Base-by-base conservation (phyloP, 768 basidiomycete genomes). In the Boletus patriciae region DNA sequence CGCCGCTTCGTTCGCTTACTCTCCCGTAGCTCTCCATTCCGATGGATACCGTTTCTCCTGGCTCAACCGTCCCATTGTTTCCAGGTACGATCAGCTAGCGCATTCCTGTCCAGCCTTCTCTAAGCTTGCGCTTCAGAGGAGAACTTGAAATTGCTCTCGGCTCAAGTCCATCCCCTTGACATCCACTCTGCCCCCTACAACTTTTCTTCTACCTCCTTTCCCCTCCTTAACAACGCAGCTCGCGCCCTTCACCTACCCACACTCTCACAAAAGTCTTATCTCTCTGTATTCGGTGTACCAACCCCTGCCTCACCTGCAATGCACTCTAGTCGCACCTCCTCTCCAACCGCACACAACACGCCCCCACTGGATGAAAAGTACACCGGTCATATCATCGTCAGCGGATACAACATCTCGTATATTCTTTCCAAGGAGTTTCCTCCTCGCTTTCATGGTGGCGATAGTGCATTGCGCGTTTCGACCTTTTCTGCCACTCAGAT, bases 111-210 rank as follows among this genome's bases (percentile, higher is more conserved):
- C 40, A 42, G 1, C 7, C 10, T 31, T 48, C 11, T 25, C 53
- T 66, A 21, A 57, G 44, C 45, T 37, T 49, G 8, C 44, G 9
- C 48, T 0, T 7, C 63, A 90, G 90, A 92, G 85, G 89, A 88
- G 60, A 90, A 87, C 65, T 74, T 92, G 58, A 90, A 88, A 70
- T 80, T 92, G 46, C 67, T 89, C 42, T 79, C 81, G 9, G 87
- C 87, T 10, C 82, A 88, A 67, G 82, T 90, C 4, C 90, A 92
- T 62, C 90, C 91, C 9, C 74, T 92, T 34, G 88, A 92, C 71
- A 75, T 70, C 53, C 81, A 82, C 58, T 89, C 86, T 5, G 78
- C 78, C 3, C 90, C 90, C 9, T 92, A 90, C 73, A 83, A 83
- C 66, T 91, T 91, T 67, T 88, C 87, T 5, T 79, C 85, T 0